Evolutionary conservation across 192 early-diverging fungal genomes (phyloP), one percentile per base, ranked within the genome.

Genomic region (Fimicolochytrium jonesii): DNA sequence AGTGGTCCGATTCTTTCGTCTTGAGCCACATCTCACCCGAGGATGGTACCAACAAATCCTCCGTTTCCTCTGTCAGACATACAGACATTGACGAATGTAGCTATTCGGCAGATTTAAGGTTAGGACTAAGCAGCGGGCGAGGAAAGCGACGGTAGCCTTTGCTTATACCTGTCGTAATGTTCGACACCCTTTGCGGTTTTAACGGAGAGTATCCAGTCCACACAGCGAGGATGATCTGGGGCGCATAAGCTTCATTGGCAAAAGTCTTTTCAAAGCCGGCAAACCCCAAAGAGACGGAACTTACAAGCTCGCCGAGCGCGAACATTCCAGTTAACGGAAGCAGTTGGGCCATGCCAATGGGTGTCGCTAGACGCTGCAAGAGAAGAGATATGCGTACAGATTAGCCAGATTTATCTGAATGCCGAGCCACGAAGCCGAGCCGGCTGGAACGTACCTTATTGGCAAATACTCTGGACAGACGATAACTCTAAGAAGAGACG

Each of bases 201-300:
- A 55, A 26, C 26, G 53, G 53, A 30, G 53, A 55, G 53, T 55
- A 55, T 6, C 53, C 53, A 20, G 33, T 55, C 53, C 53, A 55
- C 35, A 55, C 53, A 10, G 53, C 53, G 2, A 55, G n/a, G 18
- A 55, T 55, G 11, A 36, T n/a, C 35, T n/a, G n/a, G n/a, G n/a
- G n/a, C n/a, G n/a, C n/a, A n/a, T n/a, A n/a, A n/a, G n/a, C n/a
- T n/a, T n/a, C n/a, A n/a, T n/a, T n/a, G n/a, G n/a, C n/a, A n/a
- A n/a, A n/a, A n/a, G n/a, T n/a, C n/a, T n/a, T n/a, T n/a, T n/a
- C n/a, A n/a, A n/a, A n/a, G n/a, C n/a, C n/a, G n/a, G n/a, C n/a
- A n/a, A n/a, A n/a, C n/a, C n/a, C n/a, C n/a, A n/a, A n/a, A n/a
- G n/a, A n/a, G n/a, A n/a, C n/a, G n/a, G n/a, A n/a, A n/a, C n/a